Evolutionary conservation across 306 rosid genomes (phyloP), one percentile per base, ranked within the genome.

Genomic region (Parietaria judaica): DNA sequence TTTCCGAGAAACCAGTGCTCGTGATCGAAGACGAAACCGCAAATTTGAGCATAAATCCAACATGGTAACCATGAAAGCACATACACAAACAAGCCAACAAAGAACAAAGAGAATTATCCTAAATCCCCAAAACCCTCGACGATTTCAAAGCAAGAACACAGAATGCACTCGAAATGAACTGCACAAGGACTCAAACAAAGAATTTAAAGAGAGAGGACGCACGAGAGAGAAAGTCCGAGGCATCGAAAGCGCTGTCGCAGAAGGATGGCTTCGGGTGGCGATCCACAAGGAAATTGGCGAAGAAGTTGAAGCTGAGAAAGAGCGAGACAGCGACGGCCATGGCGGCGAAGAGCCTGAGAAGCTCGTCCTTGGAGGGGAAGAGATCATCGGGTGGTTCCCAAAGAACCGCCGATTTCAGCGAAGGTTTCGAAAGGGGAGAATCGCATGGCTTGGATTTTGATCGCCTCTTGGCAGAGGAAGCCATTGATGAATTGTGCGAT

Each of bases 341-440:
- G 15, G 81, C 88, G 6, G 73, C 45, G 38, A 82, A 0, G 43
- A 92, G 85, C 58, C 66, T 72, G 34, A 72, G 57, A 38, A 88
- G 58, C 48, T 88, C 95, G 60, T 72, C 65, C 66, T 72, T 88
- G 0, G 95, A 79, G 34, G 98, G 96, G 35, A 92, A 74, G 51
- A 92, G 64, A 65, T 43, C 49, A 36, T 10, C 64, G 11, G 94
- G 86, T 8, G 98, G 96, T 65, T 86, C 95, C 64, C 48, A 39
- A 6, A 37, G 54, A 45, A 70, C 66, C n/a, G 79, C 16, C 11
- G 76, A 70, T 14, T 70, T 75, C 52, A 64, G 58, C 36, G 70
- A 68, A 44, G 56, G 23, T 17, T 16, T 34, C 8, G 79, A 52
- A 58, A 74, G 4, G 61, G 69, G 38, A 53, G 72, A 8, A 51